Conservation (phyloP, 441 rosid genomes). For the Mallotus repandus region DNA sequence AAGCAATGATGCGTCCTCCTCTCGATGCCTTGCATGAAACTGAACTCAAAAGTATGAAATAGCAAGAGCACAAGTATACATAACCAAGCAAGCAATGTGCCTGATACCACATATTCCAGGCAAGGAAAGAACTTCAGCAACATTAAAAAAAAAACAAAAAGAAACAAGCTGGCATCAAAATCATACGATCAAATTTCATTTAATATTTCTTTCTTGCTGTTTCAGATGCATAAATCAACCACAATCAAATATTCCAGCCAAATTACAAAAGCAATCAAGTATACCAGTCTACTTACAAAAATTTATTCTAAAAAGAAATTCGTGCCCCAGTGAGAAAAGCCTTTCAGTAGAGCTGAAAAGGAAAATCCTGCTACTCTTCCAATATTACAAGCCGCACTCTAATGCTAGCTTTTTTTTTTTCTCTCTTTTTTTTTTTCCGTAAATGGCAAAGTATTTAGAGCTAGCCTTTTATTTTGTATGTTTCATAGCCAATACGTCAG, state of each 20-base stretch:
- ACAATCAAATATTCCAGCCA: neutral
- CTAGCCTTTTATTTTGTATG: constrained; percentile 25
- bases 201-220: neutral
- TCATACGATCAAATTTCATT: neutral
- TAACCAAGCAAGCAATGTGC: no score
- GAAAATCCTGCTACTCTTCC: constrained; percentile 26
- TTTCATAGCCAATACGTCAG: constrained; percentile 21
- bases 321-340: neutral
- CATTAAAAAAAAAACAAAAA: neutral
- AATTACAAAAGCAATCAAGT: neutral
- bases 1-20: no score
- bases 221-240: neutral
- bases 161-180: neutral
- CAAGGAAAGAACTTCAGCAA: neutral
- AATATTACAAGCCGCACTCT: constrained; percentile 35
- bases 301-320: neutral
- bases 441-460: neutral
- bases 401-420: neutral
- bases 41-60: no score
- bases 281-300: constrained; percentile 1
- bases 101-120: no score
- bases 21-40: no score
- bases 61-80: no score
- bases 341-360: neutral
- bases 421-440: neutral